These are phyloP conservation scores for Aspergillus quadricinctus DNA, from an alignment of 2,329 filamentous ascomycete species.

Conservation along the genomic window DNA sequence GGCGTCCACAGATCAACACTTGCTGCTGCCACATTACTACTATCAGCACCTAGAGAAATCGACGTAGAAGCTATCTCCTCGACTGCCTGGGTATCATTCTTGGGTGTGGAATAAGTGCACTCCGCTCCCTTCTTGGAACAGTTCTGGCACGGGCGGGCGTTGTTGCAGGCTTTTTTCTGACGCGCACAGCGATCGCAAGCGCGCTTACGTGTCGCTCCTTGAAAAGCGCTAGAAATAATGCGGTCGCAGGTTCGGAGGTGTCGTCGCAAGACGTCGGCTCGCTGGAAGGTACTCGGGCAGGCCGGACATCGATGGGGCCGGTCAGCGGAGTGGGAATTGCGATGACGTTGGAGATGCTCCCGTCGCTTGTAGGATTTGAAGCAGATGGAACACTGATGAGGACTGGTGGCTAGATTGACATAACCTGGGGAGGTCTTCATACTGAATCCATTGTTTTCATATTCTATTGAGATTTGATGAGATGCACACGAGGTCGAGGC, in stretches of 20 bases:
- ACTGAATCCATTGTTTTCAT: background rate
- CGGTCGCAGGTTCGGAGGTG: constrained; percentile 33
- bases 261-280: constrained; percentile 36
- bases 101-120: constrained; percentile 17
- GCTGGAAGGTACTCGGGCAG: constrained; percentile 32
- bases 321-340: constrained; percentile 27
- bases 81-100: background rate
- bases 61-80: background rate
- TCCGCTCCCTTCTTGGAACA: constrained; percentile 20
- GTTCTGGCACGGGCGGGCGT: constrained; percentile 26
- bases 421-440: background rate
- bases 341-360: constrained; percentile 36
- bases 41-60: background rate
- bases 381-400: constrained; percentile 28
- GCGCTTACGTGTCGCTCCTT: constrained; percentile 19
- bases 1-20: background rate
- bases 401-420: background rate
- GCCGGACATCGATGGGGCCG: constrained; percentile 30
- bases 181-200: constrained; percentile 35
- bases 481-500: background rate
- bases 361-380: constrained; percentile 35
- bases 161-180: constrained; percentile 34
- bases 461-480: background rate
- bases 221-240: background rate
- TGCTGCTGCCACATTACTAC: background rate